A percentile compares a stretch with the other conserved stretches of the same genome.
Evolutionary conservation across 1,284 basidiomycete genomes (phyloP).

Genomic region (Malassezia yamatoensis): DNA sequence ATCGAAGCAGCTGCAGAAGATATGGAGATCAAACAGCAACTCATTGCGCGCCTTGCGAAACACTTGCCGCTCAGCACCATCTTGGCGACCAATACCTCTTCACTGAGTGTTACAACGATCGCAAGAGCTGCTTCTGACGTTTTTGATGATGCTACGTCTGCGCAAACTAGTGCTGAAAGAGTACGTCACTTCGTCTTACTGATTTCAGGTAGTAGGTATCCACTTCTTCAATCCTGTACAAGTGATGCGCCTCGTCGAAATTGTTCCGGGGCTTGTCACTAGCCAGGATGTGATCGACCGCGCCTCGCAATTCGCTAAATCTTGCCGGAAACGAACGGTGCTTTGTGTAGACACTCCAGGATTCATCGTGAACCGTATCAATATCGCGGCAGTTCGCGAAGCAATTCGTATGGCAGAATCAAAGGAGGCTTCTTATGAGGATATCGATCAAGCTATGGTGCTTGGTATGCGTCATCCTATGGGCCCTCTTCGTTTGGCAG

Average conservation of each 20-base stretch:
- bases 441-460: conserved; percentile 86
- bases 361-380: conserved; percentile 52
- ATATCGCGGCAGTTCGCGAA: conserved; percentile 87
- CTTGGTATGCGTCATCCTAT: conserved; percentile 93
- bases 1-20: conserved; percentile 90
- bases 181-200: conserved; percentile 13
- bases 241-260: conserved; percentile 74
- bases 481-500: conserved; percentile 54
- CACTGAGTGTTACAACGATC: conserved; percentile 86
- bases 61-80: conserved; percentile 66
- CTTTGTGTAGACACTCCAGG: conserved; percentile 69
- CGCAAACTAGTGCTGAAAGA: conserved; percentile 24
- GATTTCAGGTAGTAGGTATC: conserved; percentile 53
- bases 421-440: conserved; percentile 80
- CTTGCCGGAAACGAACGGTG: conserved; percentile 65
- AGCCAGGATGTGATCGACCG: conserved; percentile 63
- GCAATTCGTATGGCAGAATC: conserved; percentile 87
- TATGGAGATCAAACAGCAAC: conserved; percentile 64
- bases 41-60: conserved; percentile 65
- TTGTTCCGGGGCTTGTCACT: conserved; percentile 87
- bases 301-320: conserved; percentile 70
- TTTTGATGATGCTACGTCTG: conserved; percentile 29
- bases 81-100: conserved; percentile 84
- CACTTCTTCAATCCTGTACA: conserved; percentile 80
- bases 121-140: conserved; percentile 53